A percentile compares a stretch with the other conserved stretches of the same genome.
Evolutionary conservation across 192 early-diverging fungal genomes (phyloP).

Genomic region (Backusella liffmaniae): DNA sequence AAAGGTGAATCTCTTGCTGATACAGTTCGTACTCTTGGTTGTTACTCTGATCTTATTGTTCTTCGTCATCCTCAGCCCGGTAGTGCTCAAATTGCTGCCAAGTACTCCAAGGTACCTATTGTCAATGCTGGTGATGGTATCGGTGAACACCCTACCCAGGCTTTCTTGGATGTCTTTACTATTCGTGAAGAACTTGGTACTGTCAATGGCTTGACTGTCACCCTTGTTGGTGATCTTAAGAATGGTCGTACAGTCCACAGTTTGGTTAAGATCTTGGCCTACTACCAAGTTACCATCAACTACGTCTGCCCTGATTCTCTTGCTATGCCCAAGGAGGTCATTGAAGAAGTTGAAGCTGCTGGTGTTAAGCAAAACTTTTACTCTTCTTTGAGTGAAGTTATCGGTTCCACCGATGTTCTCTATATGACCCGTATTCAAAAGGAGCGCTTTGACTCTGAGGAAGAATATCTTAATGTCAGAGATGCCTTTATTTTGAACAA

Average conservation of each 20-base stretch:
- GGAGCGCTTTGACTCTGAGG: slow-evolving; percentile 79
- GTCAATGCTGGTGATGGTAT: slow-evolving; percentile 97
- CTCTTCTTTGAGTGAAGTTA: slow-evolving; percentile 70
- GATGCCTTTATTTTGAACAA: slow-evolving; percentile 86
- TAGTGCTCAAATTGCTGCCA: slow-evolving; percentile 78
- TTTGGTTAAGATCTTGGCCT: slow-evolving; percentile 82
- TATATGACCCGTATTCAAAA: slow-evolving; percentile 97
- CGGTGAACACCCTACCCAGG: slow-evolving; percentile 98
- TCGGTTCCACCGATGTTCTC: slow-evolving; percentile 88
- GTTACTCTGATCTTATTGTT: slow-evolving; percentile 90
- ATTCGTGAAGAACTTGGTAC: slow-evolving; percentile 94
- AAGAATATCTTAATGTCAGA: slow-evolving; percentile 82
- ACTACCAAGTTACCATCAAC: slow-evolving; percentile 93
- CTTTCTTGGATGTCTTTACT: slow-evolving; percentile 93
- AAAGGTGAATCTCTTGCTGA: slow-evolving; percentile 96
- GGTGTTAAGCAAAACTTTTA: slow-evolving; percentile 72
- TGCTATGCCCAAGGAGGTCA: slow-evolving; percentile 84
- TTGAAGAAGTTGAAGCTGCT: slow-evolving; percentile 61
- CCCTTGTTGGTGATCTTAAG: slow-evolving; percentile 94
- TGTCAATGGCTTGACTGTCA: slow-evolving; percentile 93
- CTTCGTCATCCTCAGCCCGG: slow-evolving; percentile 93
- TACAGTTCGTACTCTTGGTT: slow-evolving; percentile 89
- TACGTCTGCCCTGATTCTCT: slow-evolving; percentile 83
- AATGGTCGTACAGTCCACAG: slow-evolving; percentile 98
- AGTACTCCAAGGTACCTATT: slow-evolving; percentile 87